A percentile compares a stretch with the other conserved stretches of the same genome.
Evolutionary conservation across 768 basidiomycete genomes (phyloP).

Genomic region (Leucogyrophana mollusca): DNA sequence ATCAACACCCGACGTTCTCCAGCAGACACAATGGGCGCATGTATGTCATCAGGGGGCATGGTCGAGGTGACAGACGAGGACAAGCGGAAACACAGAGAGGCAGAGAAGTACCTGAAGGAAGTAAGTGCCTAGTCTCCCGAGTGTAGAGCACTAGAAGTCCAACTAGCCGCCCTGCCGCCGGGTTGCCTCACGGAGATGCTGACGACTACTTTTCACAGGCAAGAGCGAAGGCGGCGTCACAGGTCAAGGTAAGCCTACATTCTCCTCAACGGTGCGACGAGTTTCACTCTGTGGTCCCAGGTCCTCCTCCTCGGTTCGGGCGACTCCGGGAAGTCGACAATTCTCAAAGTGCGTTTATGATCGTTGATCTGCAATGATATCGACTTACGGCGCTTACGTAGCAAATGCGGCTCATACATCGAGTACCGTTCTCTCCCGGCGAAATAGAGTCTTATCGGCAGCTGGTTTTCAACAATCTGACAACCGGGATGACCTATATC

Average conservation of each 20-base stretch:
- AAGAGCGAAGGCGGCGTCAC: conserved; percentile 64
- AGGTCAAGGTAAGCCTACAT: conserved; percentile 68
- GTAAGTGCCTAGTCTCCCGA: conserved; percentile 36
- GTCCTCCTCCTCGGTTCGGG: conserved; percentile 90
- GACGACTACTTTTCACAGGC: conserved; percentile 45
- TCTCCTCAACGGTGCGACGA: neutral
- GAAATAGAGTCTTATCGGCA: conserved; percentile 91
- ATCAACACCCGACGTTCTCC: no score
- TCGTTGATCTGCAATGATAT: neutral
- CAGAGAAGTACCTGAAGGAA: conserved; percentile 77
- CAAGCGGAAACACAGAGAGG: conserved; percentile 61
- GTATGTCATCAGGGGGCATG: conserved; percentile 60
- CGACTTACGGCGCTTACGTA: conserved; percentile 26
- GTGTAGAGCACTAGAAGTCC: neutral
- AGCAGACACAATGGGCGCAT: conserved; percentile 65
- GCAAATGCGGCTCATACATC: conserved; percentile 98
- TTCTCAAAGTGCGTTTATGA: conserved; percentile 65
- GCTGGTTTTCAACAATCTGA: conserved; percentile 90
- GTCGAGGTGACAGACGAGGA: conserved; percentile 70
- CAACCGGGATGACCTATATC: conserved; percentile 78
- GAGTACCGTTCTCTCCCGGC: conserved; percentile 72
- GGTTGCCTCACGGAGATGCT: conserved; percentile 1
- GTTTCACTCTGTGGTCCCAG: conserved; percentile 34
- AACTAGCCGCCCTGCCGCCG: no score
- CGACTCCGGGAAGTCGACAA: conserved; percentile 90